Evolutionary conservation across 1,284 basidiomycete species (phyloP).

Genomic region (Malassezia slooffiae): DNA sequence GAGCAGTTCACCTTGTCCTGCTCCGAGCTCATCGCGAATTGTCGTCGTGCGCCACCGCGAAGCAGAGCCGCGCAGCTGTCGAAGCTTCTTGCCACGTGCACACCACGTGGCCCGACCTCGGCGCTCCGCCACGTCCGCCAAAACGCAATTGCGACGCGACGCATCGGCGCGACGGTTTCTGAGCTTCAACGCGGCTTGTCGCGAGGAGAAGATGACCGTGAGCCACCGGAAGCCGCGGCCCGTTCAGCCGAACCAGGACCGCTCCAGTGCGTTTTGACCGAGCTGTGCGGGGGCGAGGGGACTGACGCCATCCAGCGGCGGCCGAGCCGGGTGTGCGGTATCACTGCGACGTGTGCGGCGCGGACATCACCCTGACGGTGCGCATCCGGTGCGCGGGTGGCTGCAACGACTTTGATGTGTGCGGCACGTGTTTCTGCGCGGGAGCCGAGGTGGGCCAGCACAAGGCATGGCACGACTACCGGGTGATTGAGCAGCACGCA

Average conservation of each 20-base stretch:
- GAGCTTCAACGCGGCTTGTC: no score
- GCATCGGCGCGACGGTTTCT: no score
- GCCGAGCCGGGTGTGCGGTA: slow-evolving; percentile 43
- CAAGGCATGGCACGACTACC: slow-evolving; percentile 78
- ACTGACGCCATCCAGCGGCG: slow-evolving; percentile 20
- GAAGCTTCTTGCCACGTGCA: no score
- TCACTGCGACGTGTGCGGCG: slow-evolving; percentile 45
- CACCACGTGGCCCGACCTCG: no score
- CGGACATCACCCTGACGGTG: slow-evolving; percentile 45
- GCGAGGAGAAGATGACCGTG: slow-evolving; percentile 45
- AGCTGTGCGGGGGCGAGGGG: no score
- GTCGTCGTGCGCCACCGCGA: no score
- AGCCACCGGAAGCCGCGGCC: slow-evolving; percentile 41
- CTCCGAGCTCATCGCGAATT: no score
- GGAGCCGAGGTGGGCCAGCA: slow-evolving; percentile 82
- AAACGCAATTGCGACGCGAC: no score
- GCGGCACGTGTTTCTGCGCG: slow-evolving; percentile 66
- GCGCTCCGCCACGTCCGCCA: no score
- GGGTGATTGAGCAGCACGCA: slow-evolving; percentile 86
- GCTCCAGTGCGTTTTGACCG: slow-evolving; percentile 14
- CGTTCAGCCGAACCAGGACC: slow-evolving; percentile 26
- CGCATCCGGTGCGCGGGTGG: slow-evolving; percentile 42
- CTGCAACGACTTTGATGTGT: slow-evolving; percentile 49
- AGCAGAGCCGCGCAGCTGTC: no score
- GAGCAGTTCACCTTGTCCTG: slow-evolving; percentile 89